Percentiles rank a stretch among this genome's conserved stretches.
These are phyloP conservation scores for Brettanomyces custersianus DNA, from an alignment of 805 yeast genomes.

Conservation along the genomic window DNA sequence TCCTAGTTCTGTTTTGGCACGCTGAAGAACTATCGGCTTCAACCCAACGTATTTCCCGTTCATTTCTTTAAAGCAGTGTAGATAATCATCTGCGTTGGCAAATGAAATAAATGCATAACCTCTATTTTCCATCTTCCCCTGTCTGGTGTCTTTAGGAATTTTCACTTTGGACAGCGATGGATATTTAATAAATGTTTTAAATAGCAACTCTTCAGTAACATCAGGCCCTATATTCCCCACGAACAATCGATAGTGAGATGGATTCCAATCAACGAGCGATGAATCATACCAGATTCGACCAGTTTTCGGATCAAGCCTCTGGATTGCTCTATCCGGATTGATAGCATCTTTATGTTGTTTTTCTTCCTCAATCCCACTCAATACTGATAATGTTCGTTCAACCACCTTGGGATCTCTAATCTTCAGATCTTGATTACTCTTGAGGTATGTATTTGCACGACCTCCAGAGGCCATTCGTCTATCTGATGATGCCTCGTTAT, in stretches of 20 bases:
- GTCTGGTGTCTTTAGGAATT: slow-evolving; percentile 44
- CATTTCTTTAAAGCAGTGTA: slow-evolving; percentile 64
- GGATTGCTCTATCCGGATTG: slow-evolving; percentile 25
- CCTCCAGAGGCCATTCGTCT: slow-evolving; percentile 45
- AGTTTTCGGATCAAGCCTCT: slow-evolving; percentile 31
- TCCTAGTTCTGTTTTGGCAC: slow-evolving; percentile 42
- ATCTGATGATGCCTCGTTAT: slow-evolving; percentile 34
- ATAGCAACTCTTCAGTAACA: slow-evolving; percentile 49
- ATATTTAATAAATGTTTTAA: slow-evolving; percentile 45
- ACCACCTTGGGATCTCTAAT: slow-evolving; percentile 9
- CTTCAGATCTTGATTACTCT: slow-evolving; percentile 20
- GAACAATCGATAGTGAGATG: slow-evolving; percentile 60
- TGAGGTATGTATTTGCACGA: slow-evolving; percentile 36
- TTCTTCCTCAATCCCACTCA: slow-evolving; percentile 7
- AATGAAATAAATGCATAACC: slow-evolving; percentile 77
- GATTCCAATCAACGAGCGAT: slow-evolving; percentile 53
- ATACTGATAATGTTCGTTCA: slow-evolving; percentile 11
- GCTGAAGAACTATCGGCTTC: slow-evolving; percentile 60
- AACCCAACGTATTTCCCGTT: slow-evolving; percentile 70
- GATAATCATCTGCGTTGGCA: slow-evolving; percentile 53
- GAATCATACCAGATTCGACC: slow-evolving; percentile 41
- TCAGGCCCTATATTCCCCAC: slow-evolving; percentile 70
- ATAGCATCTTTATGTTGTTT: slow-evolving; percentile 1
- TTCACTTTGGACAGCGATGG: slow-evolving; percentile 47
- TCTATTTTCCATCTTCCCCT: slow-evolving; percentile 33